phyloP scores from a whole-genome alignment of 192 early-diverging fungal species.

The Entomortierella parvispora region DNA sequence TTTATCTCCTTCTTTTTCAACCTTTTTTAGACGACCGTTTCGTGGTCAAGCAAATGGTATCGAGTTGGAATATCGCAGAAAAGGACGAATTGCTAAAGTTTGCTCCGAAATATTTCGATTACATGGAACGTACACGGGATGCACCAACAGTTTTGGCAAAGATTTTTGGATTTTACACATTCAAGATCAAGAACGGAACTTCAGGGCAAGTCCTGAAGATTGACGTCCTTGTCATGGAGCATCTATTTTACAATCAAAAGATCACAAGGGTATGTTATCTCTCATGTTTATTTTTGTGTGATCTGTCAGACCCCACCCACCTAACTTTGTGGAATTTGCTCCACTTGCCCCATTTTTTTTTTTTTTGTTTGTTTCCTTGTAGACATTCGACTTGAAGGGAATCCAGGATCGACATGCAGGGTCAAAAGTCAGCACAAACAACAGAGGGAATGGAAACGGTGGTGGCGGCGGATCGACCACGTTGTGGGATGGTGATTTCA shows the following conservation, averaged over 20 bases:
- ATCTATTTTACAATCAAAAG: constrained; percentile 82
- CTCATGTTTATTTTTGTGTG: constrained; percentile 42
- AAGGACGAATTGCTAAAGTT: constrained; percentile 87
- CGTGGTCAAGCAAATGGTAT: constrained; percentile 87
- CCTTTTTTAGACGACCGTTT: constrained; percentile 83
- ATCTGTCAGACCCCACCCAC: background rate
- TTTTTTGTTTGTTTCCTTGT: constrained; percentile 3
- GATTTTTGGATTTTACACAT: constrained; percentile 90
- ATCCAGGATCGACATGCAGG: constrained; percentile 70
- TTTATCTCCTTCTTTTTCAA: background rate
- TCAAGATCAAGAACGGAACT: constrained; percentile 79
- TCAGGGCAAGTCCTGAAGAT: constrained; percentile 79
- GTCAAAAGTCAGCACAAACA: constrained; percentile 18
- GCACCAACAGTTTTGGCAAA: constrained; percentile 83
- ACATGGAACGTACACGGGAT: constrained; percentile 73
- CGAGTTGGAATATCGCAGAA: constrained; percentile 78
- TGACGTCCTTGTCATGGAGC: constrained; percentile 95
- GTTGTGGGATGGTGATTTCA: constrained; percentile 79
- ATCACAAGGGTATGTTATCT: constrained; percentile 70
- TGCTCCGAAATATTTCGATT: constrained; percentile 92
- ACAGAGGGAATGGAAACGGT: constrained; percentile 2
- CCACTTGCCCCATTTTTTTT: background rate
- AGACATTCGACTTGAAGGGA: constrained; percentile 85
- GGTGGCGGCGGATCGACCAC: constrained; percentile 51
- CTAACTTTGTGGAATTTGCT: background rate